These are phyloP conservation scores for Pseudopithomyces chartarum DNA, from an alignment of 2,329 filamentous ascomycete genomes.

Conservation along the genomic window DNA sequence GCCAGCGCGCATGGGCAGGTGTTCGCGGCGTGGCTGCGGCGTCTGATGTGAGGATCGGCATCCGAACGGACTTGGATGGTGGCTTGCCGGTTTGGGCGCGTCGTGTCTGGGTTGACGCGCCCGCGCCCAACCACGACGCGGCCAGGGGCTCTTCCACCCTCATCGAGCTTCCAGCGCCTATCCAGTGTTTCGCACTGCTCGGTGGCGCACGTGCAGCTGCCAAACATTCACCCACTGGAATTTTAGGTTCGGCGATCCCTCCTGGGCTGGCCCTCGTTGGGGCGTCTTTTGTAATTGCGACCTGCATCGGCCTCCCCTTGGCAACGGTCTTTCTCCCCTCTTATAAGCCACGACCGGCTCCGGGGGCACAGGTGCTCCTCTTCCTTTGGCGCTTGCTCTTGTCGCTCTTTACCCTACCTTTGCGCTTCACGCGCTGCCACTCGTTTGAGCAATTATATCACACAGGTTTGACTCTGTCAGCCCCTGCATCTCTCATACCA, in stretches of 20 bases:
- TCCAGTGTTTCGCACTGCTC: slow-evolving; percentile 7
- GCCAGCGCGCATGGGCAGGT: neutral
- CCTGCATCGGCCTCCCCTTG: slow-evolving; percentile 3
- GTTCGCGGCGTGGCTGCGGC: neutral
- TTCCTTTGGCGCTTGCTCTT: slow-evolving; percentile 2
- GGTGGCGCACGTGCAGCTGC: neutral
- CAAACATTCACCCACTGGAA: neutral
- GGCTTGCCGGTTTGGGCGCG: neutral
- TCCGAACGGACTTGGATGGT: neutral
- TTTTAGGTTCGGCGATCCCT: slow-evolving; percentile 6
- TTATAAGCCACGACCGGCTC: neutral
- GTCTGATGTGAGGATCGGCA: slow-evolving; percentile 7
- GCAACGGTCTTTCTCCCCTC: slow-evolving; percentile 4
- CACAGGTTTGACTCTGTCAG: neutral
- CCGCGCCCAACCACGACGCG: neutral
- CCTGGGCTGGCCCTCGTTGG: neutral
- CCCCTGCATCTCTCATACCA: neutral
- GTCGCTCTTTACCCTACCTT: slow-evolving; percentile 5
- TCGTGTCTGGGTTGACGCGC: neutral
- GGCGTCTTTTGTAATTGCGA: slow-evolving; percentile 1
- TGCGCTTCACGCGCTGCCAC: slow-evolving; percentile 6
- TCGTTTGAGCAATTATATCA: neutral
- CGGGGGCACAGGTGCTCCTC: neutral
- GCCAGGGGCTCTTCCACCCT: neutral
- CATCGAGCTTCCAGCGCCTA: neutral